Conservation (phyloP, 2,329 filamentous ascomycete genomes). For the Xylogone sp. region DNA sequence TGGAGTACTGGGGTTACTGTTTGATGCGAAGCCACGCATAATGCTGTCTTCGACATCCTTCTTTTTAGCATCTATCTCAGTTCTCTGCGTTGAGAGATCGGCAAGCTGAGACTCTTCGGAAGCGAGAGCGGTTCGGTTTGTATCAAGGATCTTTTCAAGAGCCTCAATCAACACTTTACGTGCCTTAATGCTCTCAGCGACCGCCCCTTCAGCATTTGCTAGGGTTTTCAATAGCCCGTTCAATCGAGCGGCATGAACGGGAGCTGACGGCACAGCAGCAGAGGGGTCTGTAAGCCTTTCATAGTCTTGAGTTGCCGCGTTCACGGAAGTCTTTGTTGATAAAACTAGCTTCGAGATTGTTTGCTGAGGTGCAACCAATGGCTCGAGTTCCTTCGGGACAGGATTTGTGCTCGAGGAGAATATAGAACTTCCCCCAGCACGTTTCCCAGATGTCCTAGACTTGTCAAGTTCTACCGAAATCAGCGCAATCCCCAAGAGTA, state of each 20-base stretch:
- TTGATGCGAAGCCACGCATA: conserved; percentile 72
- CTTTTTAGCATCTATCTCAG: conserved; percentile 76
- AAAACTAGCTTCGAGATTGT: conserved; percentile 69
- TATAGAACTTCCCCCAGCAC: conserved; percentile 62
- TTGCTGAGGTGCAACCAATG: conserved; percentile 71
- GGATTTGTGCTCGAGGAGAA: conserved; percentile 57
- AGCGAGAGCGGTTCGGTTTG: conserved; percentile 65
- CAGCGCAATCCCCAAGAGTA: conserved; percentile 1
- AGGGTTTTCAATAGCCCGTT: conserved; percentile 87
- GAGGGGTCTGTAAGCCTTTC: conserved; percentile 74
- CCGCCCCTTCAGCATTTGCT: conserved; percentile 81
- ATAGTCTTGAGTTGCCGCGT: conserved; percentile 76
- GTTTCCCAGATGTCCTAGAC: conserved; percentile 47
- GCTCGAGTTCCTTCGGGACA: conserved; percentile 72
- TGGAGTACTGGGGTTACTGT: conserved; percentile 47
- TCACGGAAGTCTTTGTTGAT: conserved; percentile 62
- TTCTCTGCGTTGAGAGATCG: conserved; percentile 63
- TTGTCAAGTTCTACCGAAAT: conserved; percentile 56
- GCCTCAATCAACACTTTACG: conserved; percentile 73
- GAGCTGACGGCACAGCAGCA: conserved; percentile 68
- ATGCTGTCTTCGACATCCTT: conserved; percentile 88
- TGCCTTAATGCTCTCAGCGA: conserved; percentile 85
- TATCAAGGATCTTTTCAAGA: conserved; percentile 76
- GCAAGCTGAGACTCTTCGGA: conserved; percentile 65
- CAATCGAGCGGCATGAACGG: conserved; percentile 86